Conservation (phyloP, 2,329 filamentous ascomycete species). For the Chaetomiaceae sp. region DNA sequence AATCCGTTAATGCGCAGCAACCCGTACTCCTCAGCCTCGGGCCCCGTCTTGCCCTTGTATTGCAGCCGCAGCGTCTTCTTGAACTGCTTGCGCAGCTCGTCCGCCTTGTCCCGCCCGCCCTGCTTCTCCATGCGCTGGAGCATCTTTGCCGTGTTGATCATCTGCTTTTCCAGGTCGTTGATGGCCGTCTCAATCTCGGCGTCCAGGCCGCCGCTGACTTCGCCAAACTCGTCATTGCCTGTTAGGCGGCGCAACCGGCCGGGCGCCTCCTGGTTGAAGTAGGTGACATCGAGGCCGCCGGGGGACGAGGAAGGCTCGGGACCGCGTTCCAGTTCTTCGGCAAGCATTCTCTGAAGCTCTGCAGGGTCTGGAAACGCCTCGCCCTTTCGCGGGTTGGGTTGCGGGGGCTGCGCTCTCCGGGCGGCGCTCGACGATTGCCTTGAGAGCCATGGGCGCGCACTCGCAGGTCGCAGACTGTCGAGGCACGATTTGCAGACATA, state of each 20-base stretch:
- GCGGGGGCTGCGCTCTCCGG: conserved; percentile 8
- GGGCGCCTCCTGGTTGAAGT: conserved; percentile 49
- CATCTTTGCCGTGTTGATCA: conserved; percentile 28
- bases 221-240: conserved; percentile 24
- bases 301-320: conserved; percentile 6
- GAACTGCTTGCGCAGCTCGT: conserved; percentile 35
- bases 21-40: conserved; percentile 20
- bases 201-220: conserved; percentile 22
- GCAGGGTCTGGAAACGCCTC: conserved; percentile 10
- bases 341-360: conserved; percentile 18
- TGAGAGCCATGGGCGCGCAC: conserved; percentile 20
- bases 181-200: conserved; percentile 23
- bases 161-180: conserved; percentile 33
- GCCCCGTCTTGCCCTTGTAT: conserved; percentile 31
- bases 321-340: conserved; percentile 16
- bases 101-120: conserved; percentile 28
- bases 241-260: conserved; percentile 39
- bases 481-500: conserved; percentile 30
- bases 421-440: conserved; percentile 17
- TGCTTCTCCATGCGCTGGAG: conserved; percentile 27
- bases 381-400: not conserved
- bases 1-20: conserved; percentile 25
- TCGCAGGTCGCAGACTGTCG: conserved; percentile 18
- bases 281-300: conserved; percentile 20
- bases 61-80: conserved; percentile 29